Base-by-base conservation (phyloP, 2,329 filamentous ascomycete genomes). In the Fusarium euwallaceae region DNA sequence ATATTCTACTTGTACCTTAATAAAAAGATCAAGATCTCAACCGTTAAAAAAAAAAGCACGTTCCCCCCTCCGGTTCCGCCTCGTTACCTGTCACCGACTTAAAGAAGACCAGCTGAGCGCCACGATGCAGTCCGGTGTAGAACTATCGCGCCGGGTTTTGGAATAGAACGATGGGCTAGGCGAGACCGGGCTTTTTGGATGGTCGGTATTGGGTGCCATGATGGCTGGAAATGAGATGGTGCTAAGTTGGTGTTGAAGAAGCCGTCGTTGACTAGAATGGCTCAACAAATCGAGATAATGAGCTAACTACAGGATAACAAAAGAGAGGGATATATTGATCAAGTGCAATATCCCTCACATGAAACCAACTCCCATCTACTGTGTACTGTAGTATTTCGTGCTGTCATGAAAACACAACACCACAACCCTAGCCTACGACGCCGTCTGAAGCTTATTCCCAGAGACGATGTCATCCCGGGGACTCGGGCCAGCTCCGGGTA, bases 71-170 rank as follows among this genome's bases (percentile, higher is more conserved):
- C 20, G 22, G 55, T 59, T 24, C 53, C 48, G 24, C 24, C 8
- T 58, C 55, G 56, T 59, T 59, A 59, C 10, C 56, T 59, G 56
- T 59, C 36, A 59, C 32, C 20, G 20, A 29, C 56, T 14, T 22
- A 36, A 60, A 37, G 24, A 27, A 20, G 58, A 5, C 37, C 67
- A 55, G 67, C 48, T 53, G 27, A 5, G 24, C 48, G 48, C 45
- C 59, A 69, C 48, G 24, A 22, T 53, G 12, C 8, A 27, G 53
- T 56, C 32, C 32, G 53, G 16, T 22, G 48, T 34, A 36, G 12
- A 43, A 69, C 34, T 55, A 43, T 39, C 8, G 12, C 34, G 51
- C 59, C 51, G 22, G 66, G 66, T 43, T 24, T 55, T 39, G 6
- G 37, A 43, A 51, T 55, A 55, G 41, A 45, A 45, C 27, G 17